A percentile compares a stretch with the other conserved stretches of the same genome.
phyloP scores from a whole-genome alignment of 208 protist species.

The Trypanosoma cruzi region DNA sequence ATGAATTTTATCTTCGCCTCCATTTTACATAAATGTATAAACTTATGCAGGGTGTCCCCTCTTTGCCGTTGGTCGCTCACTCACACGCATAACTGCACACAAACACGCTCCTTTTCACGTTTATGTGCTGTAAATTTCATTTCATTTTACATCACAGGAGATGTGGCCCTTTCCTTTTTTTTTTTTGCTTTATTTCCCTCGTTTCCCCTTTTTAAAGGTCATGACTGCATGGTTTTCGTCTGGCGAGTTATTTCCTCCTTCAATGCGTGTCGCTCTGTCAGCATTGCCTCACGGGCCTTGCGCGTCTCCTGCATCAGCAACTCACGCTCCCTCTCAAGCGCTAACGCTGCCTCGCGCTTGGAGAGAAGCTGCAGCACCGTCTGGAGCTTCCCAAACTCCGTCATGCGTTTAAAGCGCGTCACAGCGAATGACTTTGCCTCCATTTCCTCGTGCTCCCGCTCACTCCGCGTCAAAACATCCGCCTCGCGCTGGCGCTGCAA shows the following conservation, averaged over 20 bases:
- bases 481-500: conserved; percentile 33
- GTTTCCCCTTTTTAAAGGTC: no score
- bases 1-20: neutral
- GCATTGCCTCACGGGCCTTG: conserved; percentile 47
- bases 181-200: no score
- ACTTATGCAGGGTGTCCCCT: neutral
- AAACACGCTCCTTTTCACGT: no score
- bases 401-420: conserved; percentile 56
- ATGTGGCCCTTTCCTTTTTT: conserved; percentile 5
- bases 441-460: conserved; percentile 63
- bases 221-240: neutral
- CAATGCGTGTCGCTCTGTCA: conserved; percentile 34
- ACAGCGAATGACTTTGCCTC: conserved; percentile 62
- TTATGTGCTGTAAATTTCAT: neutral
- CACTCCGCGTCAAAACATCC: conserved; percentile 41
- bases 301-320: conserved; percentile 41
- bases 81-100: no score
- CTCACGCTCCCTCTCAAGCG: conserved; percentile 52
- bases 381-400: conserved; percentile 76
- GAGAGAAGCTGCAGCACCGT: conserved; percentile 62
- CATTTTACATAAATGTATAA: neutral
- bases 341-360: conserved; percentile 56
- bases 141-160: conserved; percentile 2
- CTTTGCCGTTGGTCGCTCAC: no score
- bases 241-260: conserved; percentile 23